Evolutionary conservation across 2,329 filamentous ascomycete genomes (phyloP).

Genomic region (Leptographium wingfieldii): DNA sequence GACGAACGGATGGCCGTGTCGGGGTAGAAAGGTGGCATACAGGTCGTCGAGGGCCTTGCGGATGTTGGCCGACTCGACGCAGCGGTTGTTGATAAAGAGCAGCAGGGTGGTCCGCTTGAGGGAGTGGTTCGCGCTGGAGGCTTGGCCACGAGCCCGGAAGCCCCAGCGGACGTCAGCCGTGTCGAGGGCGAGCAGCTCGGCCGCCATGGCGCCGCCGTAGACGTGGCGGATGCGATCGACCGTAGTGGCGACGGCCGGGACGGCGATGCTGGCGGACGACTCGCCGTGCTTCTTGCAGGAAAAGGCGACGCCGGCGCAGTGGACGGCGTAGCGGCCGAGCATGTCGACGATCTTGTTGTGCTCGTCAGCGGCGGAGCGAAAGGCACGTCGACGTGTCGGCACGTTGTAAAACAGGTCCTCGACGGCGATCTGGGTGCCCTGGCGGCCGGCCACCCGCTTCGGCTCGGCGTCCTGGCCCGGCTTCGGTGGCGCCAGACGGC

Average conservation of each 20-base stretch:
- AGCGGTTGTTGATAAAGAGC: slow-evolving; percentile 92
- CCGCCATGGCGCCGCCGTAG: slow-evolving; percentile 71
- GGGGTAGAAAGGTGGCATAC: slow-evolving; percentile 77
- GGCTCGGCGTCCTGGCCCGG: slow-evolving; percentile 79
- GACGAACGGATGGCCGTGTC: slow-evolving; percentile 85
- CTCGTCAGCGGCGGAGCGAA: slow-evolving; percentile 84
- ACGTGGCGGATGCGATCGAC: slow-evolving; percentile 84
- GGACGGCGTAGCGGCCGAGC: slow-evolving; percentile 84
- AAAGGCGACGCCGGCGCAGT: slow-evolving; percentile 84
- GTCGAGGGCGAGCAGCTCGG: slow-evolving; percentile 70
- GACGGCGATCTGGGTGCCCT: slow-evolving; percentile 88
- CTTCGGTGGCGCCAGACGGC: slow-evolving; percentile 69
- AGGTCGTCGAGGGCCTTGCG: slow-evolving; percentile 87
- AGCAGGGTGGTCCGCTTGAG: slow-evolving; percentile 80
- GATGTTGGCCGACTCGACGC: slow-evolving; percentile 78
- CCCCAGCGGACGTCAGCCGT: slow-evolving; percentile 65
- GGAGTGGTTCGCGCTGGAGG: slow-evolving; percentile 89
- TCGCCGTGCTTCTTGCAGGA: slow-evolving; percentile 96
- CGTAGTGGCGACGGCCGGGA: slow-evolving; percentile 58
- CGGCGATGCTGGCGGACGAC: slow-evolving; percentile 66
- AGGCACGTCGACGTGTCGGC: slow-evolving; percentile 74
- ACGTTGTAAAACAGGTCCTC: slow-evolving; percentile 98
- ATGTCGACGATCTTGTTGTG: slow-evolving; percentile 97
- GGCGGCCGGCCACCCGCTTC: slow-evolving; percentile 74
- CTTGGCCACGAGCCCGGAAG: slow-evolving; percentile 68